Evolutionary conservation across 441 rosid genomes (phyloP).

Genomic region (Flueggea neowawraea): DNA sequence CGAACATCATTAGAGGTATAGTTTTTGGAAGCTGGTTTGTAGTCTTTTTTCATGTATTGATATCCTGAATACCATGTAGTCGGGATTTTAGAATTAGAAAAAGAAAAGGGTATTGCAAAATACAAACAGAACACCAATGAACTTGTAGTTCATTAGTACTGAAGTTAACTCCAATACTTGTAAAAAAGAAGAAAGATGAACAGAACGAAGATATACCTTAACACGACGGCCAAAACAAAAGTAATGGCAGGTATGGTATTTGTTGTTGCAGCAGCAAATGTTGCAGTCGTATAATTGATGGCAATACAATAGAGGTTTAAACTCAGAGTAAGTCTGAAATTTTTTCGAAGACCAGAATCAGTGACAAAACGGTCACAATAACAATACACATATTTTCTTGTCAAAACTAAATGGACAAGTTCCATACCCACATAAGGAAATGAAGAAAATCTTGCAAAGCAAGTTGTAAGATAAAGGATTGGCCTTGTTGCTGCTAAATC

Average conservation of each 20-base stretch:
- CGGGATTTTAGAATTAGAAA: too few species aligned
- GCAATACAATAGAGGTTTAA: conserved; percentile 66
- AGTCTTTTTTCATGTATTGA: too few species aligned
- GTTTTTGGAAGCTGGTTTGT: too few species aligned
- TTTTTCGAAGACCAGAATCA: background rate
- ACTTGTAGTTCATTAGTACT: too few species aligned
- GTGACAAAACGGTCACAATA: background rate
- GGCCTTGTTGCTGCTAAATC: conserved; percentile 43
- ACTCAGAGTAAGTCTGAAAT: conserved; percentile 61
- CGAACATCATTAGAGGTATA: too few species aligned
- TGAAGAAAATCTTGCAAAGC: conserved; percentile 61
- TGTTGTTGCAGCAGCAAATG: conserved; percentile 84
- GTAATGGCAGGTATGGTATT: conserved; percentile 78
- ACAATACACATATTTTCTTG: too few species aligned
- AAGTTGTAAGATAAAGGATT: conserved; percentile 48
- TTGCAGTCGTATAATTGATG: conserved; percentile 67
- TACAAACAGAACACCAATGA: too few species aligned
- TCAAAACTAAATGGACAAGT: too few species aligned
- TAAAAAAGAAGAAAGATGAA: too few species aligned
- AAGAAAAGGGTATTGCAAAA: too few species aligned
- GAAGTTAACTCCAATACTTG: too few species aligned
- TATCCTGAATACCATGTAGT: too few species aligned
- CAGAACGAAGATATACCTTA: conserved; percentile 34
- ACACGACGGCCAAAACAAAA: conserved; percentile 49
- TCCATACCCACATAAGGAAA: conserved; percentile 63